Conservation (phyloP, 2,329 filamentous ascomycete species). For the Lomentospora prolificans region DNA sequence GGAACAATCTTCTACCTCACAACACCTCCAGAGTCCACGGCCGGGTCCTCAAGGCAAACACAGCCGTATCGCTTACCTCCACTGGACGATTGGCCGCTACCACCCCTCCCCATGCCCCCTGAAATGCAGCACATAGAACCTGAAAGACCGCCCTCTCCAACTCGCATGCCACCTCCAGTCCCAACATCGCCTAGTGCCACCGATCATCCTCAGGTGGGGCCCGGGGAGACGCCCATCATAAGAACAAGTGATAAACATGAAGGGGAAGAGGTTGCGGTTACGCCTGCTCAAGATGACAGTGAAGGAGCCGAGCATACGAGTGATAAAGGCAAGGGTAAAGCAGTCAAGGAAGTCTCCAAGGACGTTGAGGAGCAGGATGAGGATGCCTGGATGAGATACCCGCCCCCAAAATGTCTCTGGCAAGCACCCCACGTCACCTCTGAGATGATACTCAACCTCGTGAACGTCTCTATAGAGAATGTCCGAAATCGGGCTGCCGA, state of each 20-base stretch:
- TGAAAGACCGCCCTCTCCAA: neutral
- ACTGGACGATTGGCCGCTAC: neutral
- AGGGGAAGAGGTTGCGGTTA: too few species aligned
- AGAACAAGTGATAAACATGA: neutral
- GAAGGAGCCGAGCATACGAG: neutral
- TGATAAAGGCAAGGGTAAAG: neutral
- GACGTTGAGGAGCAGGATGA: neutral
- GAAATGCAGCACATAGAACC: neutral
- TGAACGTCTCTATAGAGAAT: conserved; percentile 5
- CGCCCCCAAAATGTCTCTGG: neutral
- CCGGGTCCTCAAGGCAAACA: too few species aligned
- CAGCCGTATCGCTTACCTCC: neutral
- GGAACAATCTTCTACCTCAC: too few species aligned
- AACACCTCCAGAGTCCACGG: too few species aligned
- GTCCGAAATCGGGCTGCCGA: conserved; percentile 3
- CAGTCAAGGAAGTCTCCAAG: neutral
- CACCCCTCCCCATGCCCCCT: neutral
- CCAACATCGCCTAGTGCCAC: neutral
- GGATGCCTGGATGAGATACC: conserved; percentile 4
- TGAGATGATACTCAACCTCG: conserved; percentile 6
- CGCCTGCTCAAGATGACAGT: neutral
- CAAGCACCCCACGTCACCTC: conserved; percentile 4
- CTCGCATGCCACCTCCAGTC: neutral
- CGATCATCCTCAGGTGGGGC: neutral
- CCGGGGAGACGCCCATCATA: neutral